A percentile compares a stretch with the other conserved stretches of the same genome.
Conservation (phyloP, 805 yeast species). For the Starmerella vaccinii region DNA sequence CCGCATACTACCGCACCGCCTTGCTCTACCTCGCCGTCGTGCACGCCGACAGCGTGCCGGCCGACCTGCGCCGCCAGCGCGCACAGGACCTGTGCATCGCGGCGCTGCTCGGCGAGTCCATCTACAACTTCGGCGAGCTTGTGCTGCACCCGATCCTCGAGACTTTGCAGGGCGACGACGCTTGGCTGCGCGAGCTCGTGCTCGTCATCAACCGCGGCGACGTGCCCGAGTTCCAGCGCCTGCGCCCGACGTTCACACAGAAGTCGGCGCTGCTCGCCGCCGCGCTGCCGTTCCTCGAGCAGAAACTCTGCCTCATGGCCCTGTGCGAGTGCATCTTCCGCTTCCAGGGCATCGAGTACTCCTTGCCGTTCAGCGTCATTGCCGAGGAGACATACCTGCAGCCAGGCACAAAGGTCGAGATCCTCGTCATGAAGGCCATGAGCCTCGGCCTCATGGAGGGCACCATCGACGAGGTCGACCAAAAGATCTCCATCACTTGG, state of each 20-base stretch:
- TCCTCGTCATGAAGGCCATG: slow-evolving; percentile 81
- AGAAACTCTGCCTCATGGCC: slow-evolving; percentile 87
- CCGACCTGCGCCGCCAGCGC: slow-evolving; percentile 38
- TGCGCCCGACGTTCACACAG: slow-evolving; percentile 33
- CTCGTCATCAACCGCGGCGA: slow-evolving; percentile 69
- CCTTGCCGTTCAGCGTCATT: slow-evolving; percentile 62
- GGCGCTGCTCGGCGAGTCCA: slow-evolving; percentile 81
- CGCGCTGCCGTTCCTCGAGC: slow-evolving; percentile 60
- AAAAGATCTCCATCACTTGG: slow-evolving; percentile 77
- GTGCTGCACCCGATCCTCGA: slow-evolving; percentile 75
- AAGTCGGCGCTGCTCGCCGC: slow-evolving; percentile 47
- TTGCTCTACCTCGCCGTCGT: slow-evolving; percentile 64
- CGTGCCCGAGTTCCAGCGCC: slow-evolving; percentile 50
- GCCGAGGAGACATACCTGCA: slow-evolving; percentile 55
- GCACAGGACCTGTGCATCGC: slow-evolving; percentile 74
- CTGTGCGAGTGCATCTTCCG: slow-evolving; percentile 76
- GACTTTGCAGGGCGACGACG: slow-evolving; percentile 41
- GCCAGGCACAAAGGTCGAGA: slow-evolving; percentile 69
- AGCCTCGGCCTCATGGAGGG: slow-evolving; percentile 77
- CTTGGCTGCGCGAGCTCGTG: slow-evolving; percentile 66
- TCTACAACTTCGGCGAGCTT: slow-evolving; percentile 92
- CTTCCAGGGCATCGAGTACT: slow-evolving; percentile 56
- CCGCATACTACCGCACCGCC: slow-evolving; percentile 68
- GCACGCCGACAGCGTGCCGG: slow-evolving; percentile 36
- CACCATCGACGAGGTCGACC: slow-evolving; percentile 76